Evolutionary conservation across 257 asterid species (phyloP).

Genomic region (Forsythia viridissima): DNA sequence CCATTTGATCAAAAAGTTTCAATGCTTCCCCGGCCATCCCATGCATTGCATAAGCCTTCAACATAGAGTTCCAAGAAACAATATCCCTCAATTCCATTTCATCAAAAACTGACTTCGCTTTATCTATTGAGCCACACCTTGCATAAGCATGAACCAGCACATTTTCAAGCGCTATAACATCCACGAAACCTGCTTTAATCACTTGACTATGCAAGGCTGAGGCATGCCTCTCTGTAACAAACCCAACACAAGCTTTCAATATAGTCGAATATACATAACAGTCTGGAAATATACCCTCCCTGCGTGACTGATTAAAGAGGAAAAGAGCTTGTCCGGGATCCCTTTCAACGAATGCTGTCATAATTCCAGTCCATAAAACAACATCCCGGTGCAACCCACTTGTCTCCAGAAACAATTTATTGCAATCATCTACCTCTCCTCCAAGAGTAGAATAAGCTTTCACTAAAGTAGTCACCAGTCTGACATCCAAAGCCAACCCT

Average conservation of each 20-base stretch:
- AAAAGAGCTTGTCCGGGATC: slow-evolving; percentile 53
- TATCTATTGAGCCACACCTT: slow-evolving; percentile 65
- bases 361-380: slow-evolving; percentile 78
- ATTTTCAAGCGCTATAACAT: slow-evolving; percentile 51
- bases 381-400: slow-evolving; percentile 44
- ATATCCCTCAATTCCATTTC: slow-evolving; percentile 57
- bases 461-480: slow-evolving; percentile 65
- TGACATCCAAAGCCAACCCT: slow-evolving; percentile 51
- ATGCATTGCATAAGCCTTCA: slow-evolving; percentile 81
- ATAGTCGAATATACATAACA: slow-evolving; percentile 55
- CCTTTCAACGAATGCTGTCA: slow-evolving; percentile 56
- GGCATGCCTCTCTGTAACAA: slow-evolving; percentile 59
- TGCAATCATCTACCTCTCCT: slow-evolving; percentile 49
- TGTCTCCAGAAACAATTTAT: slow-evolving; percentile 58
- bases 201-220: slow-evolving; percentile 63
- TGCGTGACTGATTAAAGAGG: slow-evolving; percentile 59
- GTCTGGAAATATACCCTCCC: slow-evolving; percentile 50
- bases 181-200: slow-evolving; percentile 44
- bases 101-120: slow-evolving; percentile 55
- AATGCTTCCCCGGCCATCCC: slow-evolving; percentile 66
- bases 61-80: slow-evolving; percentile 75
- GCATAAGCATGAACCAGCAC: slow-evolving; percentile 78
- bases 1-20: slow-evolving; percentile 51
- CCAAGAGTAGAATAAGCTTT: slow-evolving; percentile 63
- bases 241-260: slow-evolving; percentile 75